Evolutionary conservation across 2,329 filamentous ascomycete species (phyloP).

Genomic region (Graphilbum sp.): DNA sequence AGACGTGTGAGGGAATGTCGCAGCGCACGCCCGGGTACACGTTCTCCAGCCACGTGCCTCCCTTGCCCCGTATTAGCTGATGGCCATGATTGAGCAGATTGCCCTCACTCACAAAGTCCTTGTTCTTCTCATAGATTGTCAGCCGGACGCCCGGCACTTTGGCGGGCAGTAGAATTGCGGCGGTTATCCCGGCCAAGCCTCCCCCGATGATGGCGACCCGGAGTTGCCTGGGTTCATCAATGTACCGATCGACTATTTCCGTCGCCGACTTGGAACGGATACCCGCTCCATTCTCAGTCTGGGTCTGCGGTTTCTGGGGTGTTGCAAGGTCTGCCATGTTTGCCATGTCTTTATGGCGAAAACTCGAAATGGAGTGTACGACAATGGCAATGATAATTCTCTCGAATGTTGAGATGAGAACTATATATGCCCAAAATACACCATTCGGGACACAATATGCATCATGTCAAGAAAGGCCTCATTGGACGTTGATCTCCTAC

Average conservation of each 20-base stretch:
- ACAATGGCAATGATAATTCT: no score
- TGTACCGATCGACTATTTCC: conserved; percentile 19
- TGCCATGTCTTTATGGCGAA: no score
- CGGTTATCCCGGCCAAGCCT: conserved; percentile 44
- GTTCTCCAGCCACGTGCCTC: conserved; percentile 19
- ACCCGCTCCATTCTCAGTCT: neutral
- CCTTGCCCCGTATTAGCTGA: conserved; percentile 1
- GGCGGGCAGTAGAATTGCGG: conserved; percentile 47
- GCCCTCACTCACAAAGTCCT: conserved; percentile 37
- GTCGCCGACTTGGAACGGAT: neutral
- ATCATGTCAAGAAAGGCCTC: no score
- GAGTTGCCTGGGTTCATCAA: conserved; percentile 30
- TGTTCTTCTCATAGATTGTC: conserved; percentile 52
- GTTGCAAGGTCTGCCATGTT: no score
- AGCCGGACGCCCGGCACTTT: conserved; percentile 54
- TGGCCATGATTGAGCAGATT: neutral
- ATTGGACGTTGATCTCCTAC: no score
- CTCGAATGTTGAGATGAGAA: no score
- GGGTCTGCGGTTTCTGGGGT: no score
- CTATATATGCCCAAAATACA: no score
- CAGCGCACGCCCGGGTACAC: conserved; percentile 25
- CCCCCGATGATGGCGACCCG: conserved; percentile 48
- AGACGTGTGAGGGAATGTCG: conserved; percentile 54
- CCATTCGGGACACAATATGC: no score
- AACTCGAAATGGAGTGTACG: no score